phyloP scores from a whole-genome alignment of 116 monocot species.

The Thalassia testudinum region DNA sequence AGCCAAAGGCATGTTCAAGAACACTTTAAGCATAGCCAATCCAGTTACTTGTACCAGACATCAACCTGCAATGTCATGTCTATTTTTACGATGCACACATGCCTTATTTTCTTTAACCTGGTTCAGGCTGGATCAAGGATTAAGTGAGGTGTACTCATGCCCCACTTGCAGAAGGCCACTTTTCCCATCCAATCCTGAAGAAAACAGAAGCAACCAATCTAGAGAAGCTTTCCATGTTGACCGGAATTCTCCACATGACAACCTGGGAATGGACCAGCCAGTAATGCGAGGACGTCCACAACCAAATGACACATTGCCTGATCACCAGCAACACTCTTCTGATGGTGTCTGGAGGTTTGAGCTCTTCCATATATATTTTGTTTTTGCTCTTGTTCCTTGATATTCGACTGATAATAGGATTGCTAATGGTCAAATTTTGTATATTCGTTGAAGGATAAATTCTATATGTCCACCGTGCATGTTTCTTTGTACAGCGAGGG shows the following conservation, averaged over 20 bases:
- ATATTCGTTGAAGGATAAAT: too few species aligned
- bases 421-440: too few species aligned
- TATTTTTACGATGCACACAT: too few species aligned
- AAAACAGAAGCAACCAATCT: not conserved
- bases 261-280: slow-evolving; percentile 29
- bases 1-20: too few species aligned
- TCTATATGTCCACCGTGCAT: too few species aligned
- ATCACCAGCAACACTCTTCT: slow-evolving; percentile 33
- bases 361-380: slow-evolving; percentile 4
- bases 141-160: slow-evolving; percentile 71
- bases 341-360: slow-evolving; percentile 64
- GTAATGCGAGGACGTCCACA: slow-evolving; percentile 16
- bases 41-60: too few species aligned
- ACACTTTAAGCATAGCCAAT: too few species aligned
- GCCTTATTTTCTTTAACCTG: slow-evolving; percentile 20
- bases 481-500: too few species aligned
- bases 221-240: not conserved
- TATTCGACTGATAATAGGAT: not conserved
- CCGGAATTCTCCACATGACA: slow-evolving; percentile 19
- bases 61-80: too few species aligned
- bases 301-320: slow-evolving; percentile 25
- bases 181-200: slow-evolving; percentile 14
- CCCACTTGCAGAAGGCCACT: slow-evolving; percentile 98
- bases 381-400: not conserved
- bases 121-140: slow-evolving; percentile 94